Percentiles rank a stretch among this genome's conserved stretches.
Evolutionary conservation across 2,329 filamentous ascomycete genomes (phyloP).

Genomic region (Mollisiaceae sp.): DNA sequence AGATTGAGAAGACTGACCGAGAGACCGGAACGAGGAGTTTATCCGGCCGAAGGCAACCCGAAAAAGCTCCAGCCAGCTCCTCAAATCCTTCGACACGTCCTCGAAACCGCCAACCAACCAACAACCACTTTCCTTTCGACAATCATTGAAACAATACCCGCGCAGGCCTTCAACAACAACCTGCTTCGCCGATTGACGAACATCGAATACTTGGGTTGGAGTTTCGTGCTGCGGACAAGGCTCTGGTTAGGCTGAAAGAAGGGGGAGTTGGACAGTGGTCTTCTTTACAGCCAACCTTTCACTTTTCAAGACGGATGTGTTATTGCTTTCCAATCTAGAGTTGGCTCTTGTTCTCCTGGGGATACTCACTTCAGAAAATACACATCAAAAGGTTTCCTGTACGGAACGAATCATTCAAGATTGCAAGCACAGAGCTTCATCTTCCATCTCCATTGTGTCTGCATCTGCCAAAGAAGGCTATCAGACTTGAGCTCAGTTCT

Average conservation of each 20-base stretch:
- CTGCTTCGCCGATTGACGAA: not conserved
- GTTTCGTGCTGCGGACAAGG: constrained; percentile 7
- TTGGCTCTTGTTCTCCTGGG: constrained; percentile 25
- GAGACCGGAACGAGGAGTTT: not conserved
- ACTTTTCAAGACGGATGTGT: constrained; percentile 34
- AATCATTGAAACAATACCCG: not conserved
- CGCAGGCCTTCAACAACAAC: not conserved
- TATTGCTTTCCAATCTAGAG: constrained; percentile 29
- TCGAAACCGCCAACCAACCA: constrained; percentile 1
- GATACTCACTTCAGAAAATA: constrained; percentile 28
- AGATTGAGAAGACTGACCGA: constrained; percentile 4
- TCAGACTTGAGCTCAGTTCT: constrained; percentile 42
- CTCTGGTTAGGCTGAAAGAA: constrained; percentile 16
- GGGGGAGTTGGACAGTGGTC: constrained; percentile 26
- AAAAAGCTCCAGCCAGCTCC: not conserved
- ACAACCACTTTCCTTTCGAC: not conserved
- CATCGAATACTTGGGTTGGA: constrained; percentile 2
- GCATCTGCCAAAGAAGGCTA: constrained; percentile 42
- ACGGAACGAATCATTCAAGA: constrained; percentile 42
- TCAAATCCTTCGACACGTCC: constrained; percentile 10
- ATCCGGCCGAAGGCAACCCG: not conserved
- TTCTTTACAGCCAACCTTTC: constrained; percentile 31
- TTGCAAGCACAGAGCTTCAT: constrained; percentile 70
- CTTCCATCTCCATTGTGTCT: constrained; percentile 52
- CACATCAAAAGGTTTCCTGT: constrained; percentile 37